Evolutionary conservation across 257 asterid species (phyloP).

Genomic region (Ligustrum vulgare): DNA sequence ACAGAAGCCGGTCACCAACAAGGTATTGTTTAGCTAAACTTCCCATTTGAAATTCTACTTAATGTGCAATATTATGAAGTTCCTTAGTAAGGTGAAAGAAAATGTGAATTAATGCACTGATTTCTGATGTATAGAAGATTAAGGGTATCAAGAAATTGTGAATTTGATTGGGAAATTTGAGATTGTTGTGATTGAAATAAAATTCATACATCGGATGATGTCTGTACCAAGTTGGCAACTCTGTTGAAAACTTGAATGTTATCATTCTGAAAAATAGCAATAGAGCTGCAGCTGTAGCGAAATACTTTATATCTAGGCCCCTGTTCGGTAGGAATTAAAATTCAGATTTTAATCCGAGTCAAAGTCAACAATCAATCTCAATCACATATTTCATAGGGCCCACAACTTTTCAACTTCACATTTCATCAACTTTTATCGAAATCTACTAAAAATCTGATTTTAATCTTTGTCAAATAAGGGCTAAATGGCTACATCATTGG

Average conservation of each 20-base stretch:
- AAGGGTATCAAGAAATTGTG: neutral
- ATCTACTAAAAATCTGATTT: too few relatives aligned
- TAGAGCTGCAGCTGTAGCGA: neutral
- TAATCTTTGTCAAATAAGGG: too few relatives aligned
- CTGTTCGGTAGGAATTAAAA: too few relatives aligned
- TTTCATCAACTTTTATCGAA: too few relatives aligned
- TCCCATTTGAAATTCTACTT: slow-evolving; percentile 8
- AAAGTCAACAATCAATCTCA: too few relatives aligned
- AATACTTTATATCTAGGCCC: neutral
- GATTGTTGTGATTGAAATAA: neutral
- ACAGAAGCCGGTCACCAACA: slow-evolving; percentile 33
- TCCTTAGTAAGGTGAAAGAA: slow-evolving; percentile 9
- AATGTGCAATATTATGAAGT: slow-evolving; percentile 9
- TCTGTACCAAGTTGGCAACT: neutral
- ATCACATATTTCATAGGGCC: too few relatives aligned
- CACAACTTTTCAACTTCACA: too few relatives aligned
- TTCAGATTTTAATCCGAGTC: too few relatives aligned
- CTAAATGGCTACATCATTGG: neutral
- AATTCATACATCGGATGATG: neutral
- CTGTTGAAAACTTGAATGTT: neutral
- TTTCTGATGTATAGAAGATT: neutral
- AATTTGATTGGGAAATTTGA: neutral
- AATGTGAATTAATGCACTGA: slow-evolving; percentile 3
- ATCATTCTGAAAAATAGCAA: neutral
- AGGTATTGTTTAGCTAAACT: slow-evolving; percentile 44